These are phyloP conservation scores for Juncus inflexus DNA, from an alignment of 176 grass and related monocot genomes.

Conservation along the genomic window DNA sequence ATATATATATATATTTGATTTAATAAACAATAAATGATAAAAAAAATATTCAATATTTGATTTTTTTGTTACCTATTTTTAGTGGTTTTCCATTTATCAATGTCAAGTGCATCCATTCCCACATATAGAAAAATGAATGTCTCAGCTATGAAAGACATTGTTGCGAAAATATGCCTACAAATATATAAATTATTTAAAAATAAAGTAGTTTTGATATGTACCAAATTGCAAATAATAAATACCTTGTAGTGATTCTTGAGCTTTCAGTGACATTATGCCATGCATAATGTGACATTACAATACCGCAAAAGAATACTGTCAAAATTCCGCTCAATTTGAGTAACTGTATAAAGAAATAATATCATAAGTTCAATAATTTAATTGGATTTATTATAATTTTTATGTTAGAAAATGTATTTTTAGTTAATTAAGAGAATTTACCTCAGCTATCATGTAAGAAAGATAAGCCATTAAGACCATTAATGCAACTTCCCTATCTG, in stretches of 20 bases:
- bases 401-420: background rate
- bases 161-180: conserved; percentile 79
- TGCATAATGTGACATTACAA: conserved; percentile 93
- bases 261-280: conserved; percentile 86
- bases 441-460: conserved; percentile 91
- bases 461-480: conserved; percentile 94
- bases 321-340: conserved; percentile 68
- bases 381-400: background rate
- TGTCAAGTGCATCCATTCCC: conserved; percentile 91
- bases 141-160: conserved; percentile 73
- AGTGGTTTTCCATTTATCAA: conserved; percentile 72
- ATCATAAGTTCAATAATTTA: conserved; percentile 5
- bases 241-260: conserved; percentile 85
- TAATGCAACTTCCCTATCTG: conserved; percentile 79
- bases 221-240: background rate
- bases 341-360: conserved; percentile 34
- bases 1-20: background rate
- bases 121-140: conserved; percentile 93
- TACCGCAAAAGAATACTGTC: conserved; percentile 91
- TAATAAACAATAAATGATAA: background rate
- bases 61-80: conserved; percentile 41
- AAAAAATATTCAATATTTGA: background rate
- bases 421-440: conserved; percentile 13
- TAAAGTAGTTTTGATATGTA: background rate
- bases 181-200: conserved; percentile 6